Evolutionary conservation across 208 protist species (phyloP).

Genomic region (Crithidia brevicula): DNA sequence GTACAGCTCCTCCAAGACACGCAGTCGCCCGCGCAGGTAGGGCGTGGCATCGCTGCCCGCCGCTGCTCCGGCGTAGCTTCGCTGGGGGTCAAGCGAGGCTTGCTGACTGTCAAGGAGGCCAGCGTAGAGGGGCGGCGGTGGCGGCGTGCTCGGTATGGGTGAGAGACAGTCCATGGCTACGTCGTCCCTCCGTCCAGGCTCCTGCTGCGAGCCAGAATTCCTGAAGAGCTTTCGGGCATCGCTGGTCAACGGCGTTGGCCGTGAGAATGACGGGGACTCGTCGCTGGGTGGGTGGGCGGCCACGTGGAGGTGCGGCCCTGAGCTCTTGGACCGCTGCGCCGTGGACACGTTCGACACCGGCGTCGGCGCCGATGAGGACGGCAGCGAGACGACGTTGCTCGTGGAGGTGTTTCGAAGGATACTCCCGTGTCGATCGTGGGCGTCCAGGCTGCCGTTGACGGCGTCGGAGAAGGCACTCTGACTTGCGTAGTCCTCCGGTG

Average conservation of each 20-base stretch:
- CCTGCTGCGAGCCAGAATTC: no score
- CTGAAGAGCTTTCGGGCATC: no score
- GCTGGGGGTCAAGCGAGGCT: neutral
- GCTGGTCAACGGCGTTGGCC: neutral
- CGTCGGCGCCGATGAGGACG: constrained; percentile 1
- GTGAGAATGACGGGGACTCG: neutral
- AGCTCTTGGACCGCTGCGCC: neutral
- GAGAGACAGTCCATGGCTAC: constrained; percentile 4
- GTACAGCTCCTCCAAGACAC: constrained; percentile 50
- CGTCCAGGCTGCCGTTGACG: neutral
- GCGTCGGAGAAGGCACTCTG: neutral
- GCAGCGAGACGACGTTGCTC: neutral
- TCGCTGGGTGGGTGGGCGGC: neutral
- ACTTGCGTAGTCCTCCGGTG: neutral
- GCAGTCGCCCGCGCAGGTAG: constrained; percentile 16
- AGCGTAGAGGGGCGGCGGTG: neutral
- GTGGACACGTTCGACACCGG: neutral
- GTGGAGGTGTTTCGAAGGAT: constrained; percentile 6
- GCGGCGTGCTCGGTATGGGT: constrained; percentile 3
- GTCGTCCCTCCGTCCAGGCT: neutral
- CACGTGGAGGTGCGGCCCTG: neutral
- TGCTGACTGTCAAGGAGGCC: neutral
- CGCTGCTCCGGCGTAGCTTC: neutral
- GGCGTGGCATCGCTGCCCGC: neutral
- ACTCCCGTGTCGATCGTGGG: constrained; percentile 3